These are phyloP conservation scores for Leucosporidium yakuticum DNA, from an alignment of 768 basidiomycete species.

Conservation along the genomic window DNA sequence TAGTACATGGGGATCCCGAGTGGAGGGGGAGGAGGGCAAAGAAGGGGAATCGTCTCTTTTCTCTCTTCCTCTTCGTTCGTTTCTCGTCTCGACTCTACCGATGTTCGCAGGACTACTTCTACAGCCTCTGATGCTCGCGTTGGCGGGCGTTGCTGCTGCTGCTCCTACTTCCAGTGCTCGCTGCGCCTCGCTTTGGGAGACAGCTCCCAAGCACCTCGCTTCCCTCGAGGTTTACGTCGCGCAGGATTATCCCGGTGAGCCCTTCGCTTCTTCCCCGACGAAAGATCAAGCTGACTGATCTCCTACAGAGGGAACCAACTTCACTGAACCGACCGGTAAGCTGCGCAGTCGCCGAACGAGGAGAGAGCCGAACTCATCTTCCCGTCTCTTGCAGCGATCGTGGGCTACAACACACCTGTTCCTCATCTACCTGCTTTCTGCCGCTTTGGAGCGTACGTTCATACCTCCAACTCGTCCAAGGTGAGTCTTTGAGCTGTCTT, in stretches of 20 bases:
- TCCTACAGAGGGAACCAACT: slow-evolving; percentile 17
- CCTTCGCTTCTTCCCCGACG: background rate
- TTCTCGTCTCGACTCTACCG: too few species aligned
- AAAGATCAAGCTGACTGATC: background rate
- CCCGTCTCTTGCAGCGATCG: background rate
- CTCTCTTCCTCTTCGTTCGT: too few species aligned
- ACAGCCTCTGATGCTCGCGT: too few species aligned
- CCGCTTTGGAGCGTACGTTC: slow-evolving; percentile 35
- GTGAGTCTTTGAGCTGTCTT: background rate
- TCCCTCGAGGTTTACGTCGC: slow-evolving; percentile 29
- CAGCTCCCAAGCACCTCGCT: slow-evolving; percentile 18
- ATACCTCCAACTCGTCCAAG: slow-evolving; percentile 24
- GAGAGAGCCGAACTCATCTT: background rate
- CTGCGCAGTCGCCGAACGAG: background rate
- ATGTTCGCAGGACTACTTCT: too few species aligned
- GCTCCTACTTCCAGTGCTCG: too few species aligned
- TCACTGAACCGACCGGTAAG: slow-evolving; percentile 2
- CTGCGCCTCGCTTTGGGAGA: slow-evolving; percentile 22
- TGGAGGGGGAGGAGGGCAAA: too few species aligned
- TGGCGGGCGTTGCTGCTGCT: too few species aligned
- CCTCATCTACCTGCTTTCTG: slow-evolving; percentile 28
- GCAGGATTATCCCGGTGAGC: slow-evolving; percentile 19
- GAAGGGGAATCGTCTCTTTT: too few species aligned
- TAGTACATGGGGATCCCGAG: too few species aligned
- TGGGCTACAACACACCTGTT: slow-evolving; percentile 8